Conservation (phyloP, 495 filamentous ascomycete species). For the Pseudevernia furfuracea region DNA sequence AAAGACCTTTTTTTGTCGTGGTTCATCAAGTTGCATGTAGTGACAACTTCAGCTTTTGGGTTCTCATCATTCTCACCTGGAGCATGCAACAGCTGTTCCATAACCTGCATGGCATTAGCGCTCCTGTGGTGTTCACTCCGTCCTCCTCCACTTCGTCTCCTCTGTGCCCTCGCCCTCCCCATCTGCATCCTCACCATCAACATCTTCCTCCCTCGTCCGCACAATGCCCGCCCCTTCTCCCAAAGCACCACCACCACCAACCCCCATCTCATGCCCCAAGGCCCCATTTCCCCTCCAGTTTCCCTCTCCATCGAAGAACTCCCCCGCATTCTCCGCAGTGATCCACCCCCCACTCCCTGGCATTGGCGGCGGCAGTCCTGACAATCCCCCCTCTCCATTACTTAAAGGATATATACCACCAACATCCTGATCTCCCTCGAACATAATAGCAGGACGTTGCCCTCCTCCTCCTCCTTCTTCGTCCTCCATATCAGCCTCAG, state of each 20-base stretch:
- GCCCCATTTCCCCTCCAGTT: constrained; percentile 47
- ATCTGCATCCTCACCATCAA: constrained; percentile 30
- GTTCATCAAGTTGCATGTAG: neutral
- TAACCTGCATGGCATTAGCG: neutral
- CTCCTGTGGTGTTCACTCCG: constrained; percentile 34
- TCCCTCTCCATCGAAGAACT: constrained; percentile 63
- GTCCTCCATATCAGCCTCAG: constrained; percentile 46
- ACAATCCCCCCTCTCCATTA: constrained; percentile 36
- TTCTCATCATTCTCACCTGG: neutral
- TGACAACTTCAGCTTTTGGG: neutral
- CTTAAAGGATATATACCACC: constrained; percentile 18
- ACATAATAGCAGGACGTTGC: constrained; percentile 37
- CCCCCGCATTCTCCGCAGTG: constrained; percentile 85
- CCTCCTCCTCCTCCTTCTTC: constrained; percentile 38
- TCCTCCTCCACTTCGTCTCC: constrained; percentile 55
- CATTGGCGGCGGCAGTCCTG: constrained; percentile 63
- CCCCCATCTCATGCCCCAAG: constrained; percentile 26
- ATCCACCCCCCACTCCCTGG: constrained; percentile 92
- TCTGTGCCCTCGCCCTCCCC: constrained; percentile 29
- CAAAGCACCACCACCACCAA: constrained; percentile 50
- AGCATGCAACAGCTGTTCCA: constrained; percentile 15
- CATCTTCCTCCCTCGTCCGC: constrained; percentile 34
- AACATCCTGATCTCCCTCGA: constrained; percentile 47
- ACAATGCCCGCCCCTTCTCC: constrained; percentile 38
- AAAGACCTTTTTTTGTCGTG: neutral